Conservation (phyloP, 768 basidiomycete species). For the Panus rudis region DNA sequence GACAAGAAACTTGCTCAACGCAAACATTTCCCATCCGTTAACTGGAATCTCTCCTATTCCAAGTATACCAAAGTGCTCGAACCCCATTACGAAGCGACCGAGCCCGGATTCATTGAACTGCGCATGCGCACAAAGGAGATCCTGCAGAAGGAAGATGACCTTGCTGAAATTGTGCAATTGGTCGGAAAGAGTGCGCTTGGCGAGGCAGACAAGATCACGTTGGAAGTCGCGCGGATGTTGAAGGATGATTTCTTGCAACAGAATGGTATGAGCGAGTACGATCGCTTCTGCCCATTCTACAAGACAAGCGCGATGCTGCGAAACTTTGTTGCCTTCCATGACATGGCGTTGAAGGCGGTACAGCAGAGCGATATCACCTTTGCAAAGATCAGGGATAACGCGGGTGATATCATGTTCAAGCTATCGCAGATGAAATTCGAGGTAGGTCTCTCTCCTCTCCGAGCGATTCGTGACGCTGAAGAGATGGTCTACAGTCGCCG, state of each 20-base stretch:
- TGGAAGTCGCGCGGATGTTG: conserved; percentile 94
- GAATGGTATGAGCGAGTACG: conserved; percentile 98
- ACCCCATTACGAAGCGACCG: conserved; percentile 82
- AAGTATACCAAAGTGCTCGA: conserved; percentile 96
- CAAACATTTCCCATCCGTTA: conserved; percentile 99
- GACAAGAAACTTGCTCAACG: conserved; percentile 99
- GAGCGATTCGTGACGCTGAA: conserved; percentile 1
- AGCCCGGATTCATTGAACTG: conserved; percentile 92
- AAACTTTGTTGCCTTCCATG: conserved; percentile 92
- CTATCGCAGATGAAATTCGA: conserved; percentile 99
- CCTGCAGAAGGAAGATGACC: conserved; percentile 95
- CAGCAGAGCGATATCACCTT: conserved; percentile 80
- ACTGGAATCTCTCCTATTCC: conserved; percentile 99
- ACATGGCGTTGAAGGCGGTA: conserved; percentile 82
- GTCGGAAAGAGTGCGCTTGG: conserved; percentile 98
- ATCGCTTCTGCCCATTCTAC: conserved; percentile 97
- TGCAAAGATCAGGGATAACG: conserved; percentile 77
- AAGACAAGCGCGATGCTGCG: conserved; percentile 95
- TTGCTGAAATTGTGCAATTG: conserved; percentile 98
- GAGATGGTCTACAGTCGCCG: conserved; percentile 54
- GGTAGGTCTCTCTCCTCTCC: conserved; percentile 37
- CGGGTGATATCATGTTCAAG: conserved; percentile 88
- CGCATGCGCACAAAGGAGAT: conserved; percentile 94
- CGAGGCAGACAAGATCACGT: conserved; percentile 95
- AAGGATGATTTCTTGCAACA: conserved; percentile 98